Evolutionary conservation across 2,329 filamentous ascomycete species (phyloP).

Genomic region (Erysiphe pulchra): DNA sequence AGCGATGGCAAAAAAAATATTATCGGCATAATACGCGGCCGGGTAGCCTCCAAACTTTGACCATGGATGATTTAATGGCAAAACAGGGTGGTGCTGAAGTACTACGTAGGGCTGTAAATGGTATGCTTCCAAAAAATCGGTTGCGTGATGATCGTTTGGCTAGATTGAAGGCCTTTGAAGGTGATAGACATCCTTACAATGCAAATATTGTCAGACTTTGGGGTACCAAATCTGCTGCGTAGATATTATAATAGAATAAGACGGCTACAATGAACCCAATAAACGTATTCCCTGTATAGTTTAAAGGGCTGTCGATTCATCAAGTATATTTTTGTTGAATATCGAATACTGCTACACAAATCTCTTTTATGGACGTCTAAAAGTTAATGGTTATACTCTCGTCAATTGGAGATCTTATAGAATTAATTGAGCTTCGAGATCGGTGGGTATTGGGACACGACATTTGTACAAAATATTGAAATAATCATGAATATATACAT

Average conservation of each 20-base stretch:
- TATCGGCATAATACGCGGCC: constrained; percentile 84
- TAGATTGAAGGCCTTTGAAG: constrained; percentile 86
- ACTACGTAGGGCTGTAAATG: constrained; percentile 69
- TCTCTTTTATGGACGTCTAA: constrained; percentile 31
- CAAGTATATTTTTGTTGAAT: constrained; percentile 44
- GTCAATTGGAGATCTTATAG: constrained; percentile 35
- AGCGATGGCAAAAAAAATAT: constrained; percentile 84
- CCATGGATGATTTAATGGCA: constrained; percentile 82
- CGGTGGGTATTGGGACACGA: constrained; percentile 15
- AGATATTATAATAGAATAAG: too few relatives aligned
- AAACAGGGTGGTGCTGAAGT: constrained; percentile 90
- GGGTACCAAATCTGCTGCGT: constrained; percentile 14
- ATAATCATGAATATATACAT: too few relatives aligned
- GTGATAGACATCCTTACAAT: constrained; percentile 75
- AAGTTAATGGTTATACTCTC: constrained; percentile 39
- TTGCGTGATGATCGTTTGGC: constrained; percentile 69
- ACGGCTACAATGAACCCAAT: constrained; percentile 20
- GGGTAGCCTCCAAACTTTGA: constrained; percentile 64
- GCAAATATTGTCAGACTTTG: constrained; percentile 56
- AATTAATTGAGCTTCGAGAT: constrained; percentile 23
- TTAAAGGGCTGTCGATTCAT: constrained; percentile 35
- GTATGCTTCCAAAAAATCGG: constrained; percentile 95
- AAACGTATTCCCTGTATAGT: constrained; percentile 24
- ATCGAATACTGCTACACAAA: constrained; percentile 37
- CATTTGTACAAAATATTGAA: background rate